A percentile compares a stretch with the other conserved stretches of the same genome.
These are phyloP conservation scores for Pezicula radicicola DNA, from an alignment of 2,329 filamentous ascomycete species.

Conservation along the genomic window DNA sequence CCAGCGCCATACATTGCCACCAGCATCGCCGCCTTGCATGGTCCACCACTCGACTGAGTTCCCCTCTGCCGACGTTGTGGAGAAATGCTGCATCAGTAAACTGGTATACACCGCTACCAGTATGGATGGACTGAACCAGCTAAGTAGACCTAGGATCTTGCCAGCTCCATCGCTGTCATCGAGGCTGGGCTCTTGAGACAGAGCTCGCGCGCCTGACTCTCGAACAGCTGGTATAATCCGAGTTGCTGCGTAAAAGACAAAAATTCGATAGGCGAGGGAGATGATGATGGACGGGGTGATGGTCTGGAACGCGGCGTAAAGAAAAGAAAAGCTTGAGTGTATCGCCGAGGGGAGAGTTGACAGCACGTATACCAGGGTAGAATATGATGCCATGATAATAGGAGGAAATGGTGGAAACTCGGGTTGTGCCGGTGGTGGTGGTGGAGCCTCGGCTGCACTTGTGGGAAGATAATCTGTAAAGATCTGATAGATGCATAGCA, in stretches of 20 bases:
- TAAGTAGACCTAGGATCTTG: conserved; percentile 76
- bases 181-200: conserved; percentile 80
- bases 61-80: conserved; percentile 63
- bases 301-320: conserved; percentile 89
- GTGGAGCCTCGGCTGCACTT: conserved; percentile 53
- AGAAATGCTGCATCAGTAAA: conserved; percentile 91
- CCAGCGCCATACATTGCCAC: conserved; percentile 90
- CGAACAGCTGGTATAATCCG: conserved; percentile 93
- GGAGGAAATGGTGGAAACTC: conserved; percentile 95
- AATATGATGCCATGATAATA: conserved; percentile 98
- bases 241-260: conserved; percentile 93
- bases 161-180: conserved; percentile 84
- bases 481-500: conserved; percentile 98
- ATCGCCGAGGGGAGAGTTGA: conserved; percentile 80
- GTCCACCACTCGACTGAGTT: conserved; percentile 76
- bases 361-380: conserved; percentile 80
- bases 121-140: conserved; percentile 93
- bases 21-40: conserved; percentile 75
- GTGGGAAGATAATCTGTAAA: conserved; percentile 94
- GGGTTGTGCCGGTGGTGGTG: conserved; percentile 58
- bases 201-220: conserved; percentile 76
- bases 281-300: conserved; percentile 96
- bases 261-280: conserved; percentile 86
- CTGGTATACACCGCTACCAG: conserved; percentile 96
- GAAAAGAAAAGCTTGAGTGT: conserved; percentile 79